Percentiles rank a stretch among this genome's conserved stretches.
Evolutionary conservation across 2,329 filamentous ascomycete genomes (phyloP).

Genomic region (Dactylellina parvicollis): DNA sequence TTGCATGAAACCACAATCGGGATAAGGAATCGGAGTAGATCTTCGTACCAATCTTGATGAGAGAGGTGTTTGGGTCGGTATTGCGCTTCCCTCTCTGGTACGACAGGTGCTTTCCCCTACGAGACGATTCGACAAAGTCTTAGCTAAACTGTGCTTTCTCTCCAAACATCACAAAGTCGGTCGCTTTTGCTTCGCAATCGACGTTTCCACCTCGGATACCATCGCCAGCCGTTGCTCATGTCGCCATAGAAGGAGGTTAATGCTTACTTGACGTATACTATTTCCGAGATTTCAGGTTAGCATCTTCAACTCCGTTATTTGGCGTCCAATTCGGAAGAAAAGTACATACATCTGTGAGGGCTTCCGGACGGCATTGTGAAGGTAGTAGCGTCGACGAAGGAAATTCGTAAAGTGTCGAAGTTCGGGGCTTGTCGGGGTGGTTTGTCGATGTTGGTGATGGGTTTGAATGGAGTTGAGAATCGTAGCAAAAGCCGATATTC

Average conservation of each 20-base stretch:
- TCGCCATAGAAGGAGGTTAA: slow-evolving; percentile 44
- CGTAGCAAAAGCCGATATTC: slow-evolving; percentile 54
- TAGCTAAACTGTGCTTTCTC: slow-evolving; percentile 48
- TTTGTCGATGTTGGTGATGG: slow-evolving; percentile 53
- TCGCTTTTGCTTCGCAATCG: slow-evolving; percentile 7
- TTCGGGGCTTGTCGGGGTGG: slow-evolving; percentile 28
- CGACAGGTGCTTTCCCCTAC: slow-evolving; percentile 95
- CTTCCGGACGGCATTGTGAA: slow-evolving; percentile 88
- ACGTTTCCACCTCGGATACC: slow-evolving; percentile 24
- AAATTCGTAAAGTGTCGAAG: slow-evolving; percentile 35
- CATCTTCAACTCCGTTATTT: slow-evolving; percentile 3
- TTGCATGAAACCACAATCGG: neutral
- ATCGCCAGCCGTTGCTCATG: slow-evolving; percentile 28
- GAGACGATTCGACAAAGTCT: slow-evolving; percentile 51
- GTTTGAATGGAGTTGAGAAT: slow-evolving; percentile 49
- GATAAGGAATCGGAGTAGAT: slow-evolving; percentile 8
- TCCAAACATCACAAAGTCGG: slow-evolving; percentile 55
- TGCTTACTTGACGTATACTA: slow-evolving; percentile 92
- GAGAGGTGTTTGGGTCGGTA: slow-evolving; percentile 87
- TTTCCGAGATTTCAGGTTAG: slow-evolving; percentile 56
- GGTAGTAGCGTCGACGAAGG: slow-evolving; percentile 58
- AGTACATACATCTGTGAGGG: slow-evolving; percentile 84
- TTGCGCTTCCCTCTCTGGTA: slow-evolving; percentile 95
- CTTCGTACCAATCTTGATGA: slow-evolving; percentile 80
- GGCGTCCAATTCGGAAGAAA: slow-evolving; percentile 34